phyloP scores from a whole-genome alignment of 768 basidiomycete genomes.

The Mrakia hoshinonis region DNA sequence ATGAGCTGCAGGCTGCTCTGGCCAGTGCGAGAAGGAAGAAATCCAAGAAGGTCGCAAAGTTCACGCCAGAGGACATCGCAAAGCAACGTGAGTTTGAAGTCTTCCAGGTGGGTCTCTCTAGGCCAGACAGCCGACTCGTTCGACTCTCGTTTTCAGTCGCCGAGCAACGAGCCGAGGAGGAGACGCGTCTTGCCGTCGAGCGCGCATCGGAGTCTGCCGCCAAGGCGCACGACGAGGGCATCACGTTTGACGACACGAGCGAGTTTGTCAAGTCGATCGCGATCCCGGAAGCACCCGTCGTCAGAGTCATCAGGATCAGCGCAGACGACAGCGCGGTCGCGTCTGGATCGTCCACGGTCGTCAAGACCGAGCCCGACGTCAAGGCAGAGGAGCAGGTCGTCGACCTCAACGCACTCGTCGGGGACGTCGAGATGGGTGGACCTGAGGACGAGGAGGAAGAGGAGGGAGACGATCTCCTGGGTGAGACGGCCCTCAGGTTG shows the following conservation, averaged over 20 bases:
- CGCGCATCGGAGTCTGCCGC: slow-evolving; percentile 22
- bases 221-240: slow-evolving; percentile 52
- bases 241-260: slow-evolving; percentile 82
- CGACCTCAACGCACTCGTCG: slow-evolving; percentile 38
- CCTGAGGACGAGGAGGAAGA: slow-evolving; percentile 73
- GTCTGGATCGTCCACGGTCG: neutral
- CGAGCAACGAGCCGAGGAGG: slow-evolving; percentile 41
- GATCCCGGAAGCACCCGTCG: slow-evolving; percentile 19
- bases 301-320: slow-evolving; percentile 20
- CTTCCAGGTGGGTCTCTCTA: neutral
- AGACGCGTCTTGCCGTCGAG: slow-evolving; percentile 42
- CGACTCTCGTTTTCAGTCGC: slow-evolving; percentile 30
- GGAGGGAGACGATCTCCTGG: slow-evolving; percentile 61
- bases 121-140: neutral
- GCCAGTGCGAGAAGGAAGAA: slow-evolving; percentile 76
- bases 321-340: neutral
- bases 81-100: slow-evolving; percentile 50
- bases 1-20: slow-evolving; percentile 89
- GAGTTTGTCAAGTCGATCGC: slow-evolving; percentile 72
- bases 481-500: slow-evolving; percentile 40
- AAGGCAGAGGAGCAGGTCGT: slow-evolving; percentile 38
- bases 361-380: slow-evolving; percentile 27
- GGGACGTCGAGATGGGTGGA: slow-evolving; percentile 38
- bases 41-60: slow-evolving; percentile 56
- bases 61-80: slow-evolving; percentile 70